phyloP scores from a whole-genome alignment of 345 rosid species.

The Linum lewisii region DNA sequence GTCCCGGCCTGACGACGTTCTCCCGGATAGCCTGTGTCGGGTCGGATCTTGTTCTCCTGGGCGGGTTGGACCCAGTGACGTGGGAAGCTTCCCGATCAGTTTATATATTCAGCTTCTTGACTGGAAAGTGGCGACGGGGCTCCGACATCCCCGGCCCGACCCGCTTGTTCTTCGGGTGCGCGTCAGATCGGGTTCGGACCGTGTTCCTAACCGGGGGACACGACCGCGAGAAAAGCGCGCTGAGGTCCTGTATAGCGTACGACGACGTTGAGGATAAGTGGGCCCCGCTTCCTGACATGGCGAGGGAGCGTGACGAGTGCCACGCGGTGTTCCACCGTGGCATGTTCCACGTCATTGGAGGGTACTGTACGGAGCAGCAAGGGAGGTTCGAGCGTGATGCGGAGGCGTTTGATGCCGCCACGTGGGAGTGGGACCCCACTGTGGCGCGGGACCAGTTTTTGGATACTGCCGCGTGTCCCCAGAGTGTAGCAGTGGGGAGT shows the following conservation, averaged over 20 bases:
- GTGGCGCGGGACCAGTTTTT: constrained; percentile 25
- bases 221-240: constrained; percentile 52
- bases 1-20: constrained; percentile 46
- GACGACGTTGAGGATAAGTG: constrained; percentile 53
- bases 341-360: constrained; percentile 64
- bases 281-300: constrained; percentile 57
- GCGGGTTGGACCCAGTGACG: constrained; percentile 62
- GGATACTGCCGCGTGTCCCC: constrained; percentile 20
- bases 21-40: constrained; percentile 50
- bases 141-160: constrained; percentile 52
- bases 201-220: constrained; percentile 76
- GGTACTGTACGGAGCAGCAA: constrained; percentile 65
- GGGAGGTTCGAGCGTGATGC: constrained; percentile 45
- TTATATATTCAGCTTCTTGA: constrained; percentile 37
- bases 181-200: constrained; percentile 46
- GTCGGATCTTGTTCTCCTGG: constrained; percentile 56
- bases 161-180: constrained; percentile 56
- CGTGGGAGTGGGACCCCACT: constrained; percentile 37
- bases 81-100: constrained; percentile 52
- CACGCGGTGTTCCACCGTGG: constrained; percentile 47
- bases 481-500: constrained; percentile 19
- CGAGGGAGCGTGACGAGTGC: constrained; percentile 67
- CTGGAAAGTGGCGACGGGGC: constrained; percentile 57
- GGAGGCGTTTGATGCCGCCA: constrained; percentile 33
- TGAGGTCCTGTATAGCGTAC: constrained; percentile 49